Conservation (phyloP, 176 grass and related monocot genomes). For the Hyparrhenia diplandra region DNA sequence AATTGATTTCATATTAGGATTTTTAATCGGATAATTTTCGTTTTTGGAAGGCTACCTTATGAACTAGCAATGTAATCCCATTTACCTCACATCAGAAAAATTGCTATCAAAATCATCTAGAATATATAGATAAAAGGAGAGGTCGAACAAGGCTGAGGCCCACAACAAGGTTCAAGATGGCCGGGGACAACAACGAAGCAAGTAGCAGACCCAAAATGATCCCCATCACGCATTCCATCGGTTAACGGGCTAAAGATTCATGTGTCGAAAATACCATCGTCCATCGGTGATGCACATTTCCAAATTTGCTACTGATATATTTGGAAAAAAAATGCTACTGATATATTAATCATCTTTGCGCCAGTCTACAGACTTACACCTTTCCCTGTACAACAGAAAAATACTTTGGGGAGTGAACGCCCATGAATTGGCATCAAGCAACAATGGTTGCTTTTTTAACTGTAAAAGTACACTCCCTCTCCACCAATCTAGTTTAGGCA, state of each 20-base stretch:
- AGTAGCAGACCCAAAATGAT: background rate
- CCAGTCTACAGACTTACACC: slow-evolving; percentile 4
- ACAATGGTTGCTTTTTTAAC: slow-evolving; percentile 67
- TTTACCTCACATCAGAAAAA: background rate
- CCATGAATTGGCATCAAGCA: slow-evolving; percentile 25
- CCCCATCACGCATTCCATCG: background rate
- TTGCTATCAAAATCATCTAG: too few species aligned
- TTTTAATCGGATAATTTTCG: background rate
- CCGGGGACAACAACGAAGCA: background rate
- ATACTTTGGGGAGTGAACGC: background rate
- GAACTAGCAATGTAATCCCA: background rate
- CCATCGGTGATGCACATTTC: too few species aligned
- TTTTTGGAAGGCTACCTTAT: background rate
- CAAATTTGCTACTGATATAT: background rate
- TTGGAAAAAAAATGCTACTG: background rate
- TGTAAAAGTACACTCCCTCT: background rate
- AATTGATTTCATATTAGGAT: background rate
- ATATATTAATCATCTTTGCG: slow-evolving; percentile 1
- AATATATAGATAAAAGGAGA: too few species aligned
- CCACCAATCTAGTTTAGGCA: slow-evolving; percentile 11
- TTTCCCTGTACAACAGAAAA: slow-evolving; percentile 32
- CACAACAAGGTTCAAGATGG: background rate
- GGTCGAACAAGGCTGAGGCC: too few species aligned
- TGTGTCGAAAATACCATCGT: background rate
- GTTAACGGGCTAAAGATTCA: background rate